Percentiles rank a stretch among this genome's conserved stretches.
Evolutionary conservation across 495 filamentous ascomycete species (phyloP).

Genomic region (Cercophora sp.): DNA sequence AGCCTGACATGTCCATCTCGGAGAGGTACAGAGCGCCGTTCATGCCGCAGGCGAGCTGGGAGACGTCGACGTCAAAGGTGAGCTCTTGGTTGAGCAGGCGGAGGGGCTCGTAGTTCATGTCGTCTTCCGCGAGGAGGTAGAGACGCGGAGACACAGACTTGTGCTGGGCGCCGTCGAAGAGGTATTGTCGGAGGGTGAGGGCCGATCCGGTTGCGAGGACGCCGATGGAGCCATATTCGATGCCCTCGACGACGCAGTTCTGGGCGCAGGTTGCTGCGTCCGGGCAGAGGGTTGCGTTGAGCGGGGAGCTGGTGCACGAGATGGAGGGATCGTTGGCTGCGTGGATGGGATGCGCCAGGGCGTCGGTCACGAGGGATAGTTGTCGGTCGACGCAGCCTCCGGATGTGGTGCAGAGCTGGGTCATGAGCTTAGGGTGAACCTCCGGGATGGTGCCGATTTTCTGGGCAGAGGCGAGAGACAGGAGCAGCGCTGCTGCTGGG

Average conservation of each 20-base stretch:
- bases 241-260: constrained; percentile 47
- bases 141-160: constrained; percentile 48
- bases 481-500: constrained; percentile 14
- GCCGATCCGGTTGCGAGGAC: constrained; percentile 39
- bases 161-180: constrained; percentile 26
- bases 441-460: constrained; percentile 38
- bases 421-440: constrained; percentile 46
- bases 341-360: constrained; percentile 47
- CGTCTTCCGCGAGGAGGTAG: constrained; percentile 55
- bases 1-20: constrained; percentile 57
- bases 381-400: constrained; percentile 43
- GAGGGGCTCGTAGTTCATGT: constrained; percentile 57
- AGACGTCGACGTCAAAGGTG: constrained; percentile 61
- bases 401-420: constrained; percentile 45
- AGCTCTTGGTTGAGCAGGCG: constrained; percentile 57
- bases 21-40: constrained; percentile 66
- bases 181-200: constrained; percentile 44
- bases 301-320: constrained; percentile 39
- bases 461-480: constrained; percentile 11
- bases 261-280: constrained; percentile 46
- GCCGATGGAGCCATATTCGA: constrained; percentile 44
- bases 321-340: constrained; percentile 26
- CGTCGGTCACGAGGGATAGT: constrained; percentile 50
- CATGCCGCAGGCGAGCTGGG: constrained; percentile 58
- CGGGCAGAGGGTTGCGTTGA: constrained; percentile 46